These are phyloP conservation scores for Xanthoconium purpureum DNA, from an alignment of 768 basidiomycete genomes.

Conservation along the genomic window DNA sequence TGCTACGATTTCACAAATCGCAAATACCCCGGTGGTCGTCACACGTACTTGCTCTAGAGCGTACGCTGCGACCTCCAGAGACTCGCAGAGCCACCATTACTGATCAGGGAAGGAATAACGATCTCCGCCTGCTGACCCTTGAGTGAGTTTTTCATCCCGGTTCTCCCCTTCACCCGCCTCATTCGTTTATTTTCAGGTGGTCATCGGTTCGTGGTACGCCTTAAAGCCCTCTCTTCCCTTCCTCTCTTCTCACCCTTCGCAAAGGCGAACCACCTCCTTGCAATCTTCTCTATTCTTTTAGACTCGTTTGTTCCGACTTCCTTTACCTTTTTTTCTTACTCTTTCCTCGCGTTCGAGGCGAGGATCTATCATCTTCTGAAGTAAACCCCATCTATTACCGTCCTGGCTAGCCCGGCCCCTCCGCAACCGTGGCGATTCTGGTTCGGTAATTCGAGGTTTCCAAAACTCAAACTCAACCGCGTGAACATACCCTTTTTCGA, in stretches of 20 bases:
- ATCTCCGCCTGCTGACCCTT: slow-evolving; percentile 80
- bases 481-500: slow-evolving; percentile 25
- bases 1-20: slow-evolving; percentile 18
- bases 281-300: slow-evolving; percentile 10
- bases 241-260: slow-evolving; percentile 20
- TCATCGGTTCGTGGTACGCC: slow-evolving; percentile 70
- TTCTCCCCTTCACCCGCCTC: slow-evolving; percentile 7
- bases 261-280: slow-evolving; percentile 69
- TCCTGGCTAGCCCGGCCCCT: slow-evolving; percentile 60
- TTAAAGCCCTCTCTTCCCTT: slow-evolving; percentile 8
- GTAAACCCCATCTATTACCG: slow-evolving; percentile 45
- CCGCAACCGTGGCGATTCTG: slow-evolving; percentile 70
- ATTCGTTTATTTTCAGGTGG: slow-evolving; percentile 51
- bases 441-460: slow-evolving; percentile 61
- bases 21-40: slow-evolving; percentile 21
- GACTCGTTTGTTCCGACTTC: neutral
- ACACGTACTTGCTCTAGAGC: slow-evolving; percentile 15
- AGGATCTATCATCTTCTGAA: slow-evolving; percentile 65
- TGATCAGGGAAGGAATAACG: slow-evolving; percentile 73
- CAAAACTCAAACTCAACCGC: slow-evolving; percentile 25
- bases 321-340: slow-evolving; percentile 34
- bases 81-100: slow-evolving; percentile 54
- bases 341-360: slow-evolving; percentile 70
- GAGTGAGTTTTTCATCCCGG: slow-evolving; percentile 47
- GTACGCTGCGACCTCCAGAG: slow-evolving; percentile 40